A percentile compares a stretch with the other conserved stretches of the same genome.
phyloP scores from a whole-genome alignment of 2,329 filamentous ascomycete species.

The Ophiocordyceps camponoti-saundersi region DNA sequence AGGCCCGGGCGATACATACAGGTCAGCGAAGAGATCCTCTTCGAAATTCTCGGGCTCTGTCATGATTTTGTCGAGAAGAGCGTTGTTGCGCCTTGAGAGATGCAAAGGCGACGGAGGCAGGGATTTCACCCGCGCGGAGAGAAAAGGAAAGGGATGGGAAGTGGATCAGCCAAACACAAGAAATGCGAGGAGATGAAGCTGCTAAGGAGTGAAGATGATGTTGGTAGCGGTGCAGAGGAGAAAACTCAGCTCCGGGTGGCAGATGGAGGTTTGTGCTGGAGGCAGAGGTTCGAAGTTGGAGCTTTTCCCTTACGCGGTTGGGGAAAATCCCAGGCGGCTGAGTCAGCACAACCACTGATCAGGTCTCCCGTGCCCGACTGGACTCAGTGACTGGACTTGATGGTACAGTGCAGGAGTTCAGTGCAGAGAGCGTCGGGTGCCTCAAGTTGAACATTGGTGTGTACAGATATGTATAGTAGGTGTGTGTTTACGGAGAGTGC shows the following conservation, averaged over 20 bases:
- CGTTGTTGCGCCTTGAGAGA: not conserved
- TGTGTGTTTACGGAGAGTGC: too few species aligned
- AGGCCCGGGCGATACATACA: slow-evolving; percentile 38
- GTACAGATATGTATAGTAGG: too few species aligned
- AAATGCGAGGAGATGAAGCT: too few species aligned
- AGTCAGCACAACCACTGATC: not conserved
- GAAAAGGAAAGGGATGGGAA: not conserved
- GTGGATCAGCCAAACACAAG: not conserved
- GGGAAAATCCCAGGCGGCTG: not conserved
- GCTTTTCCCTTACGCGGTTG: not conserved
- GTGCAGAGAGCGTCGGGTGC: too few species aligned
- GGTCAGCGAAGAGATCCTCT: slow-evolving; percentile 88
- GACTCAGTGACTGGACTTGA: too few species aligned
- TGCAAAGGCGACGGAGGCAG: not conserved
- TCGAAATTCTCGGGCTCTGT: slow-evolving; percentile 70
- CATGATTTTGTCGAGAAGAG: slow-evolving; percentile 30
- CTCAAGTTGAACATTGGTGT: too few species aligned
- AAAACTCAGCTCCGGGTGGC: too few species aligned
- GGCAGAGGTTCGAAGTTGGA: not conserved
- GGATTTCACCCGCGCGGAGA: not conserved
- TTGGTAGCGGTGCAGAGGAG: too few species aligned
- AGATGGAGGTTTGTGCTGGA: not conserved
- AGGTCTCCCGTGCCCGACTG: too few species aligned
- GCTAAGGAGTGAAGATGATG: too few species aligned
- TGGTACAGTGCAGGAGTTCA: too few species aligned